These are phyloP conservation scores for Papiliotrema terrestris DNA, from an alignment of 1,284 basidiomycete genomes.

Conservation along the genomic window DNA sequence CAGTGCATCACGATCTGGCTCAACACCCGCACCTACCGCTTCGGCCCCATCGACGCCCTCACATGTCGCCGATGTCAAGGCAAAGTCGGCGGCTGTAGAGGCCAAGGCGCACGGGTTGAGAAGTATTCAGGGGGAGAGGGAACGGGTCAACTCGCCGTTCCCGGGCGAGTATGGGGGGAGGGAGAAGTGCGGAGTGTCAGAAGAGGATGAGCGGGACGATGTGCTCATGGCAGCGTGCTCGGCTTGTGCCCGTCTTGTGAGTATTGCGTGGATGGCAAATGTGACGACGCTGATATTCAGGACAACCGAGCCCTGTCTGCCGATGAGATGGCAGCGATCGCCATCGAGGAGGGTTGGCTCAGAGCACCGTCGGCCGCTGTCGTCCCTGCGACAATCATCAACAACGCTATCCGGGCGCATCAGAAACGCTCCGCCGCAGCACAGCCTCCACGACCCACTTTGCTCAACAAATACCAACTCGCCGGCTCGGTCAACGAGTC, in stretches of 20 bases:
- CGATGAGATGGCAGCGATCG: constrained; percentile 40
- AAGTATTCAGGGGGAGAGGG: constrained; percentile 28
- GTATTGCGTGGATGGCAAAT: constrained; percentile 4
- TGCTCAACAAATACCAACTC: constrained; percentile 43
- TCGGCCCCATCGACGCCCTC: not conserved
- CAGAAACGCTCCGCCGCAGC: constrained; percentile 34
- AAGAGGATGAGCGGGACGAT: constrained; percentile 43
- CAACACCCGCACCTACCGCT: not conserved
- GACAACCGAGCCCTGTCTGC: constrained; percentile 44
- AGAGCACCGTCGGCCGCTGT: constrained; percentile 42
- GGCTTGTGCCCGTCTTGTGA: constrained; percentile 36
- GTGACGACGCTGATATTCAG: constrained; percentile 21
- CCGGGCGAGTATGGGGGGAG: constrained; percentile 36
- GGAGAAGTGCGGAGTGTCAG: constrained; percentile 33
- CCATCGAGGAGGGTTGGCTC: constrained; percentile 42
- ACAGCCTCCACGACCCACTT: constrained; percentile 23
- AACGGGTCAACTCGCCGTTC: constrained; percentile 37
- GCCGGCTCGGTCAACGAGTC: constrained; percentile 41
- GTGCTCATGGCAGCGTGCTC: constrained; percentile 45
- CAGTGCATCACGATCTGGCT: no score
- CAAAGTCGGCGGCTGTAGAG: constrained; percentile 16
- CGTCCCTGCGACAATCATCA: constrained; percentile 36
- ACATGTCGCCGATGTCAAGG: not conserved
- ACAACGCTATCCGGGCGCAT: constrained; percentile 43
- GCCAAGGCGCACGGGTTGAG: constrained; percentile 39